Evolutionary conservation across 129 eudicot genomes (phyloP), one percentile per base, ranked within the genome.

Genomic region (Gnaphalium uliginosum): DNA sequence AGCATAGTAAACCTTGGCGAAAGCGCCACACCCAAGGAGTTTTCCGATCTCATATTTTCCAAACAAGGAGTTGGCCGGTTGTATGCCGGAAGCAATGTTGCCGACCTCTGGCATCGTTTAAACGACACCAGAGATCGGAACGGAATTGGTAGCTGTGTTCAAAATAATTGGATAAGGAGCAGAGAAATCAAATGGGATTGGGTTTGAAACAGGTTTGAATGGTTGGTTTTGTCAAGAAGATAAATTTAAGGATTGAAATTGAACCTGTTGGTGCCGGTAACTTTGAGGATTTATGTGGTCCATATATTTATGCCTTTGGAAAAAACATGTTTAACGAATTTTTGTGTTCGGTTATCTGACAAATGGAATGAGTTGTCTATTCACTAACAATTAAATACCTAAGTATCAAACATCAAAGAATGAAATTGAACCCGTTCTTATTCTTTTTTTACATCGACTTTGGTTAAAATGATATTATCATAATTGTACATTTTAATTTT

Each of bases 1-100:
- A 43, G 90, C 98, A 43, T 83, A 92, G 85, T 86, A 88, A 13
- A 93, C 98, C 19, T 90, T 93, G 61, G 96, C 96, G 61, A 87
- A 93, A 1, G 94, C 91, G 57, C 98, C 95, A 41, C 89, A 85
- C 71, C 92, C 96, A 1, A 92, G 89, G 53, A 92, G 92, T 43
- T 71, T 84, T 5, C 93, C 91, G 50, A 92, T 4, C 82, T 92
- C 93, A 22, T 92, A 92, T 53, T 92, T 92, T 18, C 96, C 92
- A 50, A 86, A 84, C 18, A 92, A 33, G 50, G 85, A 77, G 43
- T 74, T 83, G 71, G 83, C 57, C 53, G 86, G 73, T 24, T 83
- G 61, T 27, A 67, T 23, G 78, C 75, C 72, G 70, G 84, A 13
- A 24, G 64, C 57, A 63, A 56, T 64, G 14, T 69, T 67, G 30